These are phyloP conservation scores for Elsinoe ampelina DNA, from an alignment of 2,329 filamentous ascomycete genomes.

Conservation along the genomic window DNA sequence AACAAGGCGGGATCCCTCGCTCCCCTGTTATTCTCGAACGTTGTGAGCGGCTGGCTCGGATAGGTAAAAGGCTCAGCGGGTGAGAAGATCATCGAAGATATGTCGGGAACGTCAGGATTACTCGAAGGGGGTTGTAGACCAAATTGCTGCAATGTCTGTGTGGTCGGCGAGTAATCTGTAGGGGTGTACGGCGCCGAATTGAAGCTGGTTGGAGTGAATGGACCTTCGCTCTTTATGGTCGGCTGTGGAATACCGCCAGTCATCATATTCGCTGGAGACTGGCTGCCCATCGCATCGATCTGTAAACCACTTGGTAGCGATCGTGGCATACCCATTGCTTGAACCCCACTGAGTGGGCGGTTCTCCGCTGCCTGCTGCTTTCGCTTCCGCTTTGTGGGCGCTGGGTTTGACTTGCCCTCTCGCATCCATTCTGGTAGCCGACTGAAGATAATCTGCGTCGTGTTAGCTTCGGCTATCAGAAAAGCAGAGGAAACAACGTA, in stretches of 20 bases:
- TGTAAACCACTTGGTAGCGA: neutral
- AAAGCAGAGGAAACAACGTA: constrained; percentile 35
- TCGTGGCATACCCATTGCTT: neutral
- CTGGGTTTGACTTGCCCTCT: constrained; percentile 34
- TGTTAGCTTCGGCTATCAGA: constrained; percentile 17
- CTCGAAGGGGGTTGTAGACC: constrained; percentile 8
- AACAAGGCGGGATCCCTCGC: constrained; percentile 19
- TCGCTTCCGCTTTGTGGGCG: constrained; percentile 38
- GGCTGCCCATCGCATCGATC: neutral
- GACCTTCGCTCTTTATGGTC: constrained; percentile 1
- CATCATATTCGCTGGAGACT: constrained; percentile 8
- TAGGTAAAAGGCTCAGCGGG: constrained; percentile 71
- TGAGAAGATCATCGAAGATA: constrained; percentile 73
- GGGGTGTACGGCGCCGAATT: constrained; percentile 15
- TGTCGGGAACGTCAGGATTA: constrained; percentile 51
- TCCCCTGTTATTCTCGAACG: constrained; percentile 39
- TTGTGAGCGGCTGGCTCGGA: constrained; percentile 63
- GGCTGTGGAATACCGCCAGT: constrained; percentile 1
- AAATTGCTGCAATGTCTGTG: constrained; percentile 11
- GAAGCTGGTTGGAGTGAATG: constrained; percentile 6
- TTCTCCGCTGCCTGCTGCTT: constrained; percentile 29
- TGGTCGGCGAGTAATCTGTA: constrained; percentile 14
- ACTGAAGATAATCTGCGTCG: constrained; percentile 64
- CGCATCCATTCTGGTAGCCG: constrained; percentile 56
- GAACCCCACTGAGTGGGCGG: neutral